phyloP scores from a whole-genome alignment of 1,139 yeast species.

The Suhomyces yuchorum region DNA sequence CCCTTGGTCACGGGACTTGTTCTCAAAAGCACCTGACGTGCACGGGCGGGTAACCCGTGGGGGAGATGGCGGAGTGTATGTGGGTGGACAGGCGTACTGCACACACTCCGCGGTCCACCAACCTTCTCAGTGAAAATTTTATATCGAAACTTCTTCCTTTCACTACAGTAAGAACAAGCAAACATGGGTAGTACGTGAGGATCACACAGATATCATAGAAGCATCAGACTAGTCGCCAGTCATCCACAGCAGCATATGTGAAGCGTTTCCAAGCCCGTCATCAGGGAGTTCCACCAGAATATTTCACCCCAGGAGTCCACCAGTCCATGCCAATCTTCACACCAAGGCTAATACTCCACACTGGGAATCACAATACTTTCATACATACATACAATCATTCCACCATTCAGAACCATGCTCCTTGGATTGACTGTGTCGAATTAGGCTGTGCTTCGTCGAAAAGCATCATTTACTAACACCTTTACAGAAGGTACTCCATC shows the following conservation, averaged over 20 bases:
- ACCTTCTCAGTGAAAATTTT: constrained; percentile 13
- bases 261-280: background rate
- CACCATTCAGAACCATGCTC: background rate
- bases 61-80: background rate
- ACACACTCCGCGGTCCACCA: constrained; percentile 11
- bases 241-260: background rate
- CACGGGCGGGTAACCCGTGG: constrained; percentile 6
- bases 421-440: background rate
- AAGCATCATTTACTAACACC: constrained; percentile 19
- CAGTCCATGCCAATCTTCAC: background rate
- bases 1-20: constrained; percentile 4
- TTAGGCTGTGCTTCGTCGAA: background rate
- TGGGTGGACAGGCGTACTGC: constrained; percentile 7
- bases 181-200: constrained; percentile 67
- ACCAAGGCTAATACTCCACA: background rate
- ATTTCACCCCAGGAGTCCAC: background rate
- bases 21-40: background rate
- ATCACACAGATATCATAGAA: constrained; percentile 5
- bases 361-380: too few relatives aligned
- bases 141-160: constrained; percentile 12
- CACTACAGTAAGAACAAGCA: constrained; percentile 35
- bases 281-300: background rate
- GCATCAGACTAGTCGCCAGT: background rate
- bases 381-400: too few relatives aligned
- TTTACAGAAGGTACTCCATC: constrained; percentile 98